Evolutionary conservation across 192 early-diverging fungal genomes (phyloP).

Genomic region (Backusella liffmaniae): DNA sequence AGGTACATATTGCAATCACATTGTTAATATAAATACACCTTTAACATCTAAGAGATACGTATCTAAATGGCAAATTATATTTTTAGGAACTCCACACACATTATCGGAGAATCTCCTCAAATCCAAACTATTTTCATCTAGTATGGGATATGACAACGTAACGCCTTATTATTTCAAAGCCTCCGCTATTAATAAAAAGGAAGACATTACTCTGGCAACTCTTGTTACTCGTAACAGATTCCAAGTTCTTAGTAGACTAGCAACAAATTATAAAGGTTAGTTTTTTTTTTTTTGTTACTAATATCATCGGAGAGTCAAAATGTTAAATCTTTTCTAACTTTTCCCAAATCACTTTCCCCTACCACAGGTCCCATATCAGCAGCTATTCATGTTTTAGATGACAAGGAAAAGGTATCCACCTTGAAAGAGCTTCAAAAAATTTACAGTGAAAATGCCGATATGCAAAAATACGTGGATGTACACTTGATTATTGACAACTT

Average conservation of each 20-base stretch:
- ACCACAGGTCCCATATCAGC: conserved; percentile 52
- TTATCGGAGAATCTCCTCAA: conserved; percentile 44
- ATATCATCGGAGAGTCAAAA: conserved; percentile 27
- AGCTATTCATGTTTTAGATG: conserved; percentile 52
- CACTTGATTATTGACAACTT: conserved; percentile 59
- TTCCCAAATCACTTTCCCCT: background rate
- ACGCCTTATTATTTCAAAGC: conserved; percentile 56
- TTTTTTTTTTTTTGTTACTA: conserved; percentile 24
- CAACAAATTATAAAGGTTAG: conserved; percentile 47
- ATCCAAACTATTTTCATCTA: conserved; percentile 51
- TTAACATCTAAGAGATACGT: too few species aligned
- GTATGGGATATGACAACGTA: conserved; percentile 51
- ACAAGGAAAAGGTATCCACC: conserved; percentile 41
- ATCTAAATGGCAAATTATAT: background rate
- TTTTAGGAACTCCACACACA: background rate
- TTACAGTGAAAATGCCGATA: conserved; percentile 39
- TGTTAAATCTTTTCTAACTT: too few species aligned
- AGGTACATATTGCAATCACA: background rate
- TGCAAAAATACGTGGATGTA: conserved; percentile 51
- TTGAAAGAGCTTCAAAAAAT: conserved; percentile 45
- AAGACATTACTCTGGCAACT: conserved; percentile 57
- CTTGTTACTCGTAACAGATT: conserved; percentile 53
- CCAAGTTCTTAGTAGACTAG: conserved; percentile 44
- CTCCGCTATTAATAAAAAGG: conserved; percentile 31
- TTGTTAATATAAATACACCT: background rate